These are phyloP conservation scores for Immersiporthe knoxdaviesiana DNA, from an alignment of 2,329 filamentous ascomycete genomes.

Conservation along the genomic window DNA sequence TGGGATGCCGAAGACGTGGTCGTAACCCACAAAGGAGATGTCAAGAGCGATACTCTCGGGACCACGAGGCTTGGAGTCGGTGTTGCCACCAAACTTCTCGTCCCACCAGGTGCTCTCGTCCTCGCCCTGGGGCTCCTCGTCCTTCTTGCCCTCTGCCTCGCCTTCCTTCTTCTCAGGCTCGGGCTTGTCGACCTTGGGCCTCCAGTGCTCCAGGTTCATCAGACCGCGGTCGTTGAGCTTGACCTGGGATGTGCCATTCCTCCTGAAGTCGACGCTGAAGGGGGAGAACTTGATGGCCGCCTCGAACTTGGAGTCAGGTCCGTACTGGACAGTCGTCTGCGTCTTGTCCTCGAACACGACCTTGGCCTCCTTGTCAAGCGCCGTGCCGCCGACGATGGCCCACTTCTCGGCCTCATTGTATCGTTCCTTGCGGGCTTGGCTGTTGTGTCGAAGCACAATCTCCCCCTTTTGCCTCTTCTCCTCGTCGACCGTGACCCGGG, in stretches of 20 bases:
- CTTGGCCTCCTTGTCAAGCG: constrained; percentile 71
- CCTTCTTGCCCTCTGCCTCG: constrained; percentile 44
- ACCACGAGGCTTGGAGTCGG: constrained; percentile 90
- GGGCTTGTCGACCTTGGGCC: constrained; percentile 74
- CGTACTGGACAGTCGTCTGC: constrained; percentile 78
- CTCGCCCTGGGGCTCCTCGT: constrained; percentile 51
- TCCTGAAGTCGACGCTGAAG: constrained; percentile 83
- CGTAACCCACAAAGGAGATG: constrained; percentile 88
- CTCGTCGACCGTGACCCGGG: constrained; percentile 87
- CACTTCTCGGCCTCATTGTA: constrained; percentile 92
- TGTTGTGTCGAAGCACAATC: constrained; percentile 83
- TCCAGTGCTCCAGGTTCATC: constrained; percentile 95
- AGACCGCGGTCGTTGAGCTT: constrained; percentile 89
- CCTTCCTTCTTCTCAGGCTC: constrained; percentile 44
- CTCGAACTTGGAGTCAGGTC: constrained; percentile 74
- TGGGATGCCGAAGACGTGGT: constrained; percentile 91
- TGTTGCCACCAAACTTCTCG: constrained; percentile 92
- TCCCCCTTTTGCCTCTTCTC: constrained; percentile 87
- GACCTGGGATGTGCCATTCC: constrained; percentile 80
- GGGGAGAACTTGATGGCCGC: constrained; percentile 83
- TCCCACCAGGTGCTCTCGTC: constrained; percentile 98
- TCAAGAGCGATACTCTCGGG: constrained; percentile 91
- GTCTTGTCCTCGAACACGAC: constrained; percentile 66
- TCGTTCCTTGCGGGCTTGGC: constrained; percentile 83
- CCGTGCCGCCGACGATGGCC: constrained; percentile 81